A percentile compares a stretch with the other conserved stretches of the same genome.
phyloP scores from a whole-genome alignment of 192 early-diverging fungal species.

The Entomortierella lignicola region DNA sequence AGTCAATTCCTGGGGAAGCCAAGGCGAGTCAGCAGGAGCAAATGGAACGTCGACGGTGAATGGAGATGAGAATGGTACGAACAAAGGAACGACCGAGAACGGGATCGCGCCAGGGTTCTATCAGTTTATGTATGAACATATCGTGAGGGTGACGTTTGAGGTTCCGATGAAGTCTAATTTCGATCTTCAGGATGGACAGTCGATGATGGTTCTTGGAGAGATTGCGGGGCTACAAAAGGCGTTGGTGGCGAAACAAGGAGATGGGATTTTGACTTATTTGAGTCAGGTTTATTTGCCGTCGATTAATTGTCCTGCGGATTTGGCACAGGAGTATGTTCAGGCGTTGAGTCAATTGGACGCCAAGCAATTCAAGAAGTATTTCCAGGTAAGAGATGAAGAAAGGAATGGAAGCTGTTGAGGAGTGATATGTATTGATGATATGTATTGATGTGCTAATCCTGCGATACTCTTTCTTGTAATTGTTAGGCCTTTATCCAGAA shows the following conservation, averaged over 20 bases:
- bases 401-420: too few species aligned
- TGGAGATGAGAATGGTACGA: constrained; percentile 10
- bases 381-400: constrained; percentile 61
- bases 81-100: constrained; percentile 41
- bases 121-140: constrained; percentile 80
- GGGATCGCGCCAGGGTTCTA: constrained; percentile 76
- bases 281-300: constrained; percentile 69
- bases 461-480: too few species aligned
- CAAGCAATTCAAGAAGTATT: constrained; percentile 80
- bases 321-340: constrained; percentile 78
- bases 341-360: constrained; percentile 75
- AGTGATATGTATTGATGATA: too few species aligned
- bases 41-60: constrained; percentile 11
- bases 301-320: constrained; percentile 71
- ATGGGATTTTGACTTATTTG: constrained; percentile 71
- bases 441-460: too few species aligned
- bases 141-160: constrained; percentile 82
- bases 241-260: constrained; percentile 66
- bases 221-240: constrained; percentile 67
- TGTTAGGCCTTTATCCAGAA: constrained; percentile 62
- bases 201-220: constrained; percentile 71
- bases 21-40: constrained; percentile 24
- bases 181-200: constrained; percentile 80
- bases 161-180: constrained; percentile 81
- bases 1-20: constrained; percentile 70